Base-by-base conservation (phyloP, 495 filamentous ascomycete genomes). In the Xylaria flabelliformis region DNA sequence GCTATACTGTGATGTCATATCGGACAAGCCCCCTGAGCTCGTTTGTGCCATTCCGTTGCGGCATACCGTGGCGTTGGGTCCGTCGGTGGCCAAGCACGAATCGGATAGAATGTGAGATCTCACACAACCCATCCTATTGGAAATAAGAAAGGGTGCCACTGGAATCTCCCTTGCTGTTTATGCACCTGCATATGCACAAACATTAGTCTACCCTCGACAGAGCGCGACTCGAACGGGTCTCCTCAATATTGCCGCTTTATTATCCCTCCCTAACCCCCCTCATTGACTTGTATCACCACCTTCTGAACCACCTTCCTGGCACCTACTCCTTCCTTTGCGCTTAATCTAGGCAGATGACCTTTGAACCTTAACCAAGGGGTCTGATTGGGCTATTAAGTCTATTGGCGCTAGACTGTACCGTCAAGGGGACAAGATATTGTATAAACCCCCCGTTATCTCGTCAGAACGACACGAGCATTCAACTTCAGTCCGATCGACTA, bases 101-200 rank as follows among this genome's bases (percentile, higher is more conserved):
- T 72, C 53, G 56, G 71, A 68, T 50, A 64, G 44, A 65, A 64
- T 73, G 72, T 74, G 72, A 77, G 66, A 75, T 77, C 72, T 75
- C 73, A 74, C 70, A 73, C 69, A 71, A 67, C 68, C 67, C 77
- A 76, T 74, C 70, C 63, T 24, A 66, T 67, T 51, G 70, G 70
- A 46, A 55, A 26, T 46, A 24, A 26, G 58, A 39, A 24, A 29
- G 15, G 24, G 21, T 68, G 64, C 29, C 62, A 53, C 73, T 76
- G 74, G 71, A 72, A 64, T 74, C 77, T 73, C 77, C 76, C 76
- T 76, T 76, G 69, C 74, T 76, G 71, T 76, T 71, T 75, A 73
- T 79, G 77, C 67, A 78, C 74, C 73, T 72, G n/a, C 51, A 72
- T 41, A 67, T 77, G 72, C 73, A 76, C 70, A 79, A 76, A 66